phyloP scores from a whole-genome alignment of 1,284 basidiomycete species.

The Moniliophthora roreri region DNA sequence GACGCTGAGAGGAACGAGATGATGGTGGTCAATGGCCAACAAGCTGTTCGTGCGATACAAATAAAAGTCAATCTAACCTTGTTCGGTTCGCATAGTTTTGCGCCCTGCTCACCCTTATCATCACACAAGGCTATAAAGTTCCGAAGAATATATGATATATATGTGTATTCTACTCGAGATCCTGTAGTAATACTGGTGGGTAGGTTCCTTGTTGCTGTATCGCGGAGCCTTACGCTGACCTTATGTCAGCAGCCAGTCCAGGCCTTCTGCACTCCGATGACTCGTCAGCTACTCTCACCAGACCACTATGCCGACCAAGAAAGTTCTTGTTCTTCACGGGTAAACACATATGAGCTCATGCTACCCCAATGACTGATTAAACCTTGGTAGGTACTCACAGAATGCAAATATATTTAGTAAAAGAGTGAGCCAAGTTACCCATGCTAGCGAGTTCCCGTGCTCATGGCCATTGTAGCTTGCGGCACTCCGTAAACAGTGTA shows the following conservation, averaged over 20 bases:
- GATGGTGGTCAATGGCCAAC: conserved; percentile 3
- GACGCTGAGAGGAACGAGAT: neutral
- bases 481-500: conserved; percentile 72
- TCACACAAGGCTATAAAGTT: no score
- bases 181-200: no score
- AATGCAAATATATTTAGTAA: conserved; percentile 80
- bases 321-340: conserved; percentile 64
- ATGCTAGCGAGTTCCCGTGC: neutral
- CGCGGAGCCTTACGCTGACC: no score
- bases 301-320: conserved; percentile 23
- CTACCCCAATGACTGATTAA: no score
- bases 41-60: neutral
- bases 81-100: no score
- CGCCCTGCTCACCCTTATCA: no score
- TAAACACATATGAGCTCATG: conserved; percentile 23
- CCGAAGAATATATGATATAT: no score
- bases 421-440: conserved; percentile 49
- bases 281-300: no score
- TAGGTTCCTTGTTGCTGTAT: no score
- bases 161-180: no score
- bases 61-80: neutral
- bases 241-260: no score
- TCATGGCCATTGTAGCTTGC: conserved; percentile 52
- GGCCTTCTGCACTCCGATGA: no score
- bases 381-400: conserved; percentile 68